phyloP scores from a whole-genome alignment of 306 rosid genomes.

The Ormosia semicastrata region DNA sequence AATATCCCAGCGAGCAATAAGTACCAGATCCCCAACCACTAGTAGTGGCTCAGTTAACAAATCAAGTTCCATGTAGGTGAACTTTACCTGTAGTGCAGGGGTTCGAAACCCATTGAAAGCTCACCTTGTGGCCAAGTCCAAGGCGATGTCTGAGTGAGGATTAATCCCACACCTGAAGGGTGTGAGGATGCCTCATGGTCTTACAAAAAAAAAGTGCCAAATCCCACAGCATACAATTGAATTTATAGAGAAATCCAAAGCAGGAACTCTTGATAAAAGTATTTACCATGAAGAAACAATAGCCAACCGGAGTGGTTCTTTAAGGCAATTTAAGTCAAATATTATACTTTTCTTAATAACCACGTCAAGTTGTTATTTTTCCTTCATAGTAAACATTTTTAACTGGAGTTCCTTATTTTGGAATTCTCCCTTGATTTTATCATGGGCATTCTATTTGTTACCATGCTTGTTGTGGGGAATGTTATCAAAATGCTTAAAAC shows the following conservation, averaged over 20 bases:
- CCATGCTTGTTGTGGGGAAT: conserved; percentile 3
- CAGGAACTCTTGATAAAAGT: conserved; percentile 14
- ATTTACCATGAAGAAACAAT: conserved; percentile 2
- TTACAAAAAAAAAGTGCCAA: not conserved
- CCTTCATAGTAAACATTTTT: not conserved
- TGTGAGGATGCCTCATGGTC: not conserved
- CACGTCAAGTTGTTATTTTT: conserved; percentile 13
- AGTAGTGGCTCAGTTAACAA: conserved; percentile 1
- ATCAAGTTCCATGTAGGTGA: not conserved
- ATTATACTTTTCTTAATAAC: not conserved
- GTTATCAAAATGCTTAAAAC: conserved; percentile 2
- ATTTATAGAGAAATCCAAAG: not conserved
- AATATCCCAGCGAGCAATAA: not conserved
- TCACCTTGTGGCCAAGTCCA: not conserved
- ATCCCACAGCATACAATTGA: not conserved
- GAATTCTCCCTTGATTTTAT: not conserved
- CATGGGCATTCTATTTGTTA: not conserved
- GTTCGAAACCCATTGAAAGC: conserved; percentile 17
- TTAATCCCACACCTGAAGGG: not conserved
- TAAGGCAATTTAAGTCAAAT: conserved; percentile 2
- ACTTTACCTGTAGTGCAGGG: conserved; percentile 5
- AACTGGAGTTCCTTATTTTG: not conserved
- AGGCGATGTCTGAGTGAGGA: not conserved
- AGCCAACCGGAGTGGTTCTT: not conserved
- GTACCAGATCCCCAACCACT: not conserved